phyloP scores from a whole-genome alignment of 23 red algal species.

The Gracilaria caudata region DNA sequence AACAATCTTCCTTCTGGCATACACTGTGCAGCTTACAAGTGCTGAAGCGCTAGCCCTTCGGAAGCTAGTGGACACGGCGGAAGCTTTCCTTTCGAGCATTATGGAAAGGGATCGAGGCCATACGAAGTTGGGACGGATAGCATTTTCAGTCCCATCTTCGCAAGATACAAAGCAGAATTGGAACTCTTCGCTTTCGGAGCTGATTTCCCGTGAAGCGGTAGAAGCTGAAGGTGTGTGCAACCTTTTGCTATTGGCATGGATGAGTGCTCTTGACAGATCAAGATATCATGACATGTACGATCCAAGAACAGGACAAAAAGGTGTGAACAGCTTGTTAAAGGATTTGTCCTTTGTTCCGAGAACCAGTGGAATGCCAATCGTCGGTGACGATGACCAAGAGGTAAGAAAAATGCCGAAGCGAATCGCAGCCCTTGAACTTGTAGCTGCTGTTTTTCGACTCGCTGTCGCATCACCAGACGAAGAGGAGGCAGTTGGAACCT shows the following conservation, averaged over 20 bases:
- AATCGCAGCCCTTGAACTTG: slow-evolving; percentile 63
- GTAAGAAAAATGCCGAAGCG: slow-evolving; percentile 41
- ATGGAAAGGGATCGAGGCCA: slow-evolving; percentile 8
- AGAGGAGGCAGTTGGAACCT: slow-evolving; percentile 57
- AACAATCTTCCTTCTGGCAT: slow-evolving; percentile 68
- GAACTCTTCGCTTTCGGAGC: background rate
- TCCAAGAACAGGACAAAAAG: slow-evolving; percentile 52
- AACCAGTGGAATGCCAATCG: slow-evolving; percentile 42
- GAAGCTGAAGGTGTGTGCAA: slow-evolving; percentile 57
- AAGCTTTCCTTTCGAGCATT: background rate
- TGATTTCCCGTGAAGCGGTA: slow-evolving; percentile 30
- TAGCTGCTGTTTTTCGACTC: slow-evolving; percentile 57
- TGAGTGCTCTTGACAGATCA: slow-evolving; percentile 76
- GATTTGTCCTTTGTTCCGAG: slow-evolving; percentile 60
- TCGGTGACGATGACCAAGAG: slow-evolving; percentile 58
- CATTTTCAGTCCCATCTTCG: background rate
- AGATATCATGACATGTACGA: slow-evolving; percentile 78
- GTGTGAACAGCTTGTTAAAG: slow-evolving; percentile 73
- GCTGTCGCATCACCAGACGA: slow-evolving; percentile 76
- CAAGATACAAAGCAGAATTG: slow-evolving; percentile 10
- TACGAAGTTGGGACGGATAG: slow-evolving; percentile 9
- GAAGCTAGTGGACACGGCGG: slow-evolving; percentile 23
- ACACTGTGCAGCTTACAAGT: slow-evolving; percentile 73
- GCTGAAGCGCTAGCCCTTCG: slow-evolving; percentile 67
- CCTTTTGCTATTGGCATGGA: slow-evolving; percentile 75